Evolutionary conservation across 208 protist genomes (phyloP).

Genomic region (Trichomonas tenax): DNA sequence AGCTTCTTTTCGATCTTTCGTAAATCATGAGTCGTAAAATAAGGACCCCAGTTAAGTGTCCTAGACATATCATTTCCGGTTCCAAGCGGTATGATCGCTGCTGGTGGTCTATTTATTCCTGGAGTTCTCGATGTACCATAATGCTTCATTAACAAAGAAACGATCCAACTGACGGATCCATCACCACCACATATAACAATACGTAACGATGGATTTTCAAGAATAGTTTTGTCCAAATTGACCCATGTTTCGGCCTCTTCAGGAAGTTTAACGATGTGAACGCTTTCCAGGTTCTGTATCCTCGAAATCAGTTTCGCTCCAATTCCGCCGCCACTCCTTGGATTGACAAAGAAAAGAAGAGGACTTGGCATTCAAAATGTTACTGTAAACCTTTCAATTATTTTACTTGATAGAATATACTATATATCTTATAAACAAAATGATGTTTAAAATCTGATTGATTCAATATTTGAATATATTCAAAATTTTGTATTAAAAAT

Average conservation of each 20-base stretch:
- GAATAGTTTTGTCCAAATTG: neutral
- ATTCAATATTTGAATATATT: too few species aligned
- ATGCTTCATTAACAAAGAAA: neutral
- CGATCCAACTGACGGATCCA: neutral
- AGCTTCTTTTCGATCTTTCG: neutral
- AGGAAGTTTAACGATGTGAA: neutral
- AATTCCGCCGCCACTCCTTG: neutral
- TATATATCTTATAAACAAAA: too few species aligned
- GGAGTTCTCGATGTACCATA: neutral
- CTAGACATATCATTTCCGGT: constrained; percentile 13
- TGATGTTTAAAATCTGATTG: too few species aligned
- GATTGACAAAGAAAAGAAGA: neutral
- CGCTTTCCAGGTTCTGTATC: neutral
- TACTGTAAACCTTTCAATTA: too few species aligned
- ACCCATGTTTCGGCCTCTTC: neutral
- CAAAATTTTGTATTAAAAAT: too few species aligned
- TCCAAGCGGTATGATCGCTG: neutral
- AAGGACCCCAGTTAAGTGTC: neutral
- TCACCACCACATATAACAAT: neutral
- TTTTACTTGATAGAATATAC: too few species aligned
- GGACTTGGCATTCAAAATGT: neutral
- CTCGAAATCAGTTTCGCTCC: neutral
- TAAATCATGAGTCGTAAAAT: neutral
- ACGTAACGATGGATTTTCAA: neutral
- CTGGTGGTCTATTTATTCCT: neutral